Base-by-base conservation (phyloP, 1,139 yeast genomes). In the Debaryomyces nepalensis region DNA sequence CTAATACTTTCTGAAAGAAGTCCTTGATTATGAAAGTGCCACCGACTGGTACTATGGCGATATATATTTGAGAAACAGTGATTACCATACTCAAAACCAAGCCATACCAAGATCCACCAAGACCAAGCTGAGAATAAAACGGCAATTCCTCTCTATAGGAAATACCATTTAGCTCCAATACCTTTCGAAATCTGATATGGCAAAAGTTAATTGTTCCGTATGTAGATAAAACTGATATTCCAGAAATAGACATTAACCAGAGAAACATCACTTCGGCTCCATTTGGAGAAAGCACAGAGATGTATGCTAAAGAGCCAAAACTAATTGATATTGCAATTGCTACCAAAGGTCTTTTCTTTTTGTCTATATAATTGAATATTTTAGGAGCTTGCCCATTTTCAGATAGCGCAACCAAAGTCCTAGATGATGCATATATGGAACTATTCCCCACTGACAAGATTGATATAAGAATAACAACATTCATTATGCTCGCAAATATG, bases 371-470 rank as follows among this genome's bases (percentile, higher is more conserved):
- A 7, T 57, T 54, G 29, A 61, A 54, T 39, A 61, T 52, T 23
- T 49, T 47, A 18, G 68, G 67, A 2, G 65, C 68, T 42, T 57
- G 60, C 14, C 62, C 61, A 24, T 50, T 52, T 29, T 56, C 62
- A 1, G 67, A 56, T 38, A 63, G 51, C 3, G 66, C 55, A 4
- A 57, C 56, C 41, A 63, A 49, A 1, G 66, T 59, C 39, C 64
- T 52, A 12, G 62, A 59, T 2, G 65, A 52, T 0, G 66, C 67
- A 42, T 56, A 63, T n/a, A 63, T 63, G 4, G 63, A 51, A 2
- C 64, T 51, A 21, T 61, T 59, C 6, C 61, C 66, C 20, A 63
- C 67, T 5, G 67, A 61, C 18, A 62, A 49, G 21, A 61, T 61
- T 3, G 66, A 53, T 11, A 62, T 43, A 35, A 63, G 49, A 35